Base-by-base conservation (phyloP, 2,329 filamentous ascomycete species). In the Lachnellula subtilissima region DNA sequence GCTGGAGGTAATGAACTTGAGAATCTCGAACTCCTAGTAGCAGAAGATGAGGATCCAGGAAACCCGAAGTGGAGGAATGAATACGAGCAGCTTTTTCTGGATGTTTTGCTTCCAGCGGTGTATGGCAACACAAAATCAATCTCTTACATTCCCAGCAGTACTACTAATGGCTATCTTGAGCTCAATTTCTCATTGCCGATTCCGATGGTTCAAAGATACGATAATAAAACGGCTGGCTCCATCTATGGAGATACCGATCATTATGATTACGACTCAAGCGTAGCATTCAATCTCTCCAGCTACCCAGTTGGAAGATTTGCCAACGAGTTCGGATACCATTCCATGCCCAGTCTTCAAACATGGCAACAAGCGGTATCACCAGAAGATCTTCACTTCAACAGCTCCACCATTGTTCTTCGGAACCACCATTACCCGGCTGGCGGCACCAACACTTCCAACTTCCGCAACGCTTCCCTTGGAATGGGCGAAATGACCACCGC, bases 271-370 rank as follows among this genome's bases (percentile, higher is more conserved):
- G 68, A 81, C 56, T 75, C 76, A 12, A 65, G 63, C 0, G 68
- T 75, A 15, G 76, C 82, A 0, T 85, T 84, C 67, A 75, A 85
- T 65, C 71, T 74, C n/a, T 74, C 72, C 1, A 72, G 70, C 0
- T 85, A 84, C 58, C 82, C 82, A 0, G 71, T 84, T 0, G 82
- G 81, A 2, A 75, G 83, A 8, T 86, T 86, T 62, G 78, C 80
- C 2, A 83, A 84, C 59, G 83, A 86, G 67, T 86, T 86, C 57
- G 83, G 83, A 23, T 85, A 78, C 65, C 81, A 84, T 63, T 80
- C 77, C 54, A 84, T 86, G 82, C 83, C 83, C 0, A 80, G 77
- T 51, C 64, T 85, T 0, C 78, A 83, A 56, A 78, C 75, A 2
- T 85, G 82, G 82, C 73, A 74, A 43, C 76, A 81, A 62, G 81